A percentile compares a stretch with the other conserved stretches of the same genome.
phyloP scores from a whole-genome alignment of 805 yeast species.

The Cyberlindnera galapagoensis region DNA sequence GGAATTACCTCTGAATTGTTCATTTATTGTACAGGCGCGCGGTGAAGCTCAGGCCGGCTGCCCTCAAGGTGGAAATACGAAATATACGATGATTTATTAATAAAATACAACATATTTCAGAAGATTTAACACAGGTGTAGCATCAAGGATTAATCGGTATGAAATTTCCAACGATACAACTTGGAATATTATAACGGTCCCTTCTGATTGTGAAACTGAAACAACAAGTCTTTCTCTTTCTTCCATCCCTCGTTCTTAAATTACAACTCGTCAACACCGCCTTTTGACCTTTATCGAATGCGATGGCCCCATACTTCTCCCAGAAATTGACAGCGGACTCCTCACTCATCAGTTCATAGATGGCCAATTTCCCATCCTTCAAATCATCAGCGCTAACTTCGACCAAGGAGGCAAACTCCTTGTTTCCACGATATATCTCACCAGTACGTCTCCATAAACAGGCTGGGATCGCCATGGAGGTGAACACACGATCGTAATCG shows the following conservation, averaged over 20 bases:
- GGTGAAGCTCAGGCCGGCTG: too few species aligned
- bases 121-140: too few species aligned
- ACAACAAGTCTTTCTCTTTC: constrained; percentile 78
- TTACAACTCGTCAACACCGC: constrained; percentile 92
- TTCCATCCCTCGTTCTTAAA: constrained; percentile 74
- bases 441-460: constrained; percentile 97
- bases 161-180: constrained; percentile 93
- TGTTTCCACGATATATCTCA: constrained; percentile 90
- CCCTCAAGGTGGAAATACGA: too few species aligned
- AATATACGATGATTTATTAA: too few species aligned
- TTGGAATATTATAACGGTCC: constrained; percentile 90
- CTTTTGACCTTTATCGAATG: constrained; percentile 92
- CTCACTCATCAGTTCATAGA: constrained; percentile 90
- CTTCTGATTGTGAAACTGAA: constrained; percentile 91
- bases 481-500: constrained; percentile 91
- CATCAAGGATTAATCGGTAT: constrained; percentile 61
- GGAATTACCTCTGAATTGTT: too few species aligned
- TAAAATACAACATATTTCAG: too few species aligned
- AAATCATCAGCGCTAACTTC: constrained; percentile 86
- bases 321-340: constrained; percentile 95
- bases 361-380: constrained; percentile 86
- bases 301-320: constrained; percentile 96
- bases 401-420: constrained; percentile 90
- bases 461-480: constrained; percentile 97
- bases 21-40: too few species aligned